Evolutionary conservation across 768 basidiomycete genomes (phyloP).

Genomic region (Strobilomyces dryophilus): DNA sequence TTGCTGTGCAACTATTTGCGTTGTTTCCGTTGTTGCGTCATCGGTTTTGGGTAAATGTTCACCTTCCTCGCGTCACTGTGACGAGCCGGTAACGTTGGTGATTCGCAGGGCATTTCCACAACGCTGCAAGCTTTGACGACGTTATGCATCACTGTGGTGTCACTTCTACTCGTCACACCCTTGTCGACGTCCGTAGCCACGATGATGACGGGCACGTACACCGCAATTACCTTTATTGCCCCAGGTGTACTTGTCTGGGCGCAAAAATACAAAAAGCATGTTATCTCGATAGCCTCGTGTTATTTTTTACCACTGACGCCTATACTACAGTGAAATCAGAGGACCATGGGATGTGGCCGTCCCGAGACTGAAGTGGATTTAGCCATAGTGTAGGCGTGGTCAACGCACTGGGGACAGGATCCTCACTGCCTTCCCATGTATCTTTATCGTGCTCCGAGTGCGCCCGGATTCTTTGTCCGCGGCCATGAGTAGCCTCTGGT

Average conservation of each 20-base stretch:
- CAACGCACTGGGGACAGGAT: conserved; percentile 24
- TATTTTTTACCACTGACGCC: conserved; percentile 12
- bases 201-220: conserved; percentile 47
- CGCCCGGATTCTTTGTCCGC: conserved; percentile 21
- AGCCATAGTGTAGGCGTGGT: conserved; percentile 21
- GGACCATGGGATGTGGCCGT: conserved; percentile 90
- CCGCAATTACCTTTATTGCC: conserved; percentile 64
- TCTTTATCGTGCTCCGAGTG: conserved; percentile 13
- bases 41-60: conserved; percentile 55
- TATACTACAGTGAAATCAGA: conserved; percentile 68
- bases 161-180: conserved; percentile 48
- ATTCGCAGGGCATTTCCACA: conserved; percentile 43
- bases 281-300: conserved; percentile 14
- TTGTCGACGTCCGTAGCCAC: conserved; percentile 54
- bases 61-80: conserved; percentile 10
- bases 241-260: conserved; percentile 80
- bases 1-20: conserved; percentile 81
- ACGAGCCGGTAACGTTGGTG: conserved; percentile 10
- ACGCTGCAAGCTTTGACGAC: conserved; percentile 51
- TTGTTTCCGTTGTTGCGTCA: conserved; percentile 76
- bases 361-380: conserved; percentile 56
- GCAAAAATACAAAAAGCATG: conserved; percentile 83
- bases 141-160: conserved; percentile 42
- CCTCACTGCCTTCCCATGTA: conserved; percentile 23
- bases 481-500: conserved; percentile 16